These are phyloP conservation scores for Prinsepia uniflora DNA, from an alignment of 306 rosid genomes.

Conservation along the genomic window DNA sequence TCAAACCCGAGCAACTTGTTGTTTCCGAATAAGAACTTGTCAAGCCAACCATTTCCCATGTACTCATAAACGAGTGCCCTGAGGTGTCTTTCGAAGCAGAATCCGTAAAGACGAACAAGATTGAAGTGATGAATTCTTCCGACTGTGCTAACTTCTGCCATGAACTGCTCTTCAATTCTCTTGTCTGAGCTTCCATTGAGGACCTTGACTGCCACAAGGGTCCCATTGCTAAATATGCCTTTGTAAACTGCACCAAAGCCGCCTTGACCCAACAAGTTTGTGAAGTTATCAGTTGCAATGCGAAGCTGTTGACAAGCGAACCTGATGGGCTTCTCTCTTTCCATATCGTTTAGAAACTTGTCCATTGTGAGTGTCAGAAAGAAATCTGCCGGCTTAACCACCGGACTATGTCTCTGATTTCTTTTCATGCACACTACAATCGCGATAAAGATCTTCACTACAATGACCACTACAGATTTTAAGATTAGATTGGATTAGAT, in stretches of 20 bases:
- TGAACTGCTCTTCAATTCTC: conserved; percentile 37
- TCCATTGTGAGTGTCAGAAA: conserved; percentile 19
- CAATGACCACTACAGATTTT: not conserved
- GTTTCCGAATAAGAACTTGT: conserved; percentile 32
- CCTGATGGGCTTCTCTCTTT: conserved; percentile 36
- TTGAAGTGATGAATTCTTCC: conserved; percentile 40
- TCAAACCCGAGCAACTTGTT: conserved; percentile 25
- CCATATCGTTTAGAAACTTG: conserved; percentile 39
- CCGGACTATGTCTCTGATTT: not conserved
- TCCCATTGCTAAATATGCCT: conserved; percentile 31
- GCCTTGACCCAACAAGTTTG: conserved; percentile 25
- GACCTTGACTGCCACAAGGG: conserved; percentile 40
- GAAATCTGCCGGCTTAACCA: not conserved
- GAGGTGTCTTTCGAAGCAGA: conserved; percentile 35
- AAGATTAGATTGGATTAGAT: no score
- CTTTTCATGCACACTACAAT: no score
- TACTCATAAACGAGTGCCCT: conserved; percentile 37
- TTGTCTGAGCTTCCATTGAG: conserved; percentile 18
- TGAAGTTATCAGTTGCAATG: not conserved
- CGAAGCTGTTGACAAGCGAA: not conserved
- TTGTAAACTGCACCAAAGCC: conserved; percentile 41
- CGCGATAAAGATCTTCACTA: not conserved
- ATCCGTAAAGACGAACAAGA: conserved; percentile 38
- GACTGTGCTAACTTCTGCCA: conserved; percentile 31
- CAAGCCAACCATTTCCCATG: conserved; percentile 21